A percentile compares a stretch with the other conserved stretches of the same genome.
Evolutionary conservation across 2,329 filamentous ascomycete genomes (phyloP).

Genomic region (Colletotrichum lindemuthianum): DNA sequence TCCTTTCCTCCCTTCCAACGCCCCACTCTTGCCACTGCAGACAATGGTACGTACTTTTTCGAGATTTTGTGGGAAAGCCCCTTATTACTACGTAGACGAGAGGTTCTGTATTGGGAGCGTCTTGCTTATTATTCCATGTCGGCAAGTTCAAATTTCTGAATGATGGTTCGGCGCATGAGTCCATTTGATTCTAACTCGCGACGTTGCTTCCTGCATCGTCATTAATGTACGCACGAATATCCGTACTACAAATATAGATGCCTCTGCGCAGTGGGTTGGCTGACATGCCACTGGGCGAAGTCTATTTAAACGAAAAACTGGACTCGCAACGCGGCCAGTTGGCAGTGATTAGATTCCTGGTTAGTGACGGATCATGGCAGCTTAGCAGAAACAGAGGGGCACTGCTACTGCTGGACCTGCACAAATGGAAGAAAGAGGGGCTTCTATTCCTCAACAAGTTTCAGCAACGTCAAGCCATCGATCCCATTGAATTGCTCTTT

Average conservation of each 20-base stretch:
- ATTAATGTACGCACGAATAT: no score
- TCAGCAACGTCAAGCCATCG: constrained; percentile 21
- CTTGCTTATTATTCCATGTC: no score
- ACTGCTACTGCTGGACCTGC: constrained; percentile 1
- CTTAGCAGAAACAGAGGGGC: not conserved
- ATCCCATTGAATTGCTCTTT: constrained; percentile 23
- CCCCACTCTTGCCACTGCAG: not conserved
- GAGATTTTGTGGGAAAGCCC: constrained; percentile 19
- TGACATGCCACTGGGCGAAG: constrained; percentile 3
- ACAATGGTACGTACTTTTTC: constrained; percentile 11
- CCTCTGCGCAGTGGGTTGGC: not conserved
- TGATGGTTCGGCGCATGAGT: no score
- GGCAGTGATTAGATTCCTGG: not conserved
- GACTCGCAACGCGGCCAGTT: constrained; percentile 7
- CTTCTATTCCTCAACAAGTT: constrained; percentile 31
- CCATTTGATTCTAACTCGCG: no score
- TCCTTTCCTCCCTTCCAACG: constrained; percentile 9
- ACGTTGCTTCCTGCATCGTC: no score
- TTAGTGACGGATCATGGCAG: constrained; percentile 10
- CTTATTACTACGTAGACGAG: not conserved
- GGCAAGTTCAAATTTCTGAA: no score
- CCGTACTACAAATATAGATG: not conserved
- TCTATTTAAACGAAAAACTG: constrained; percentile 16
- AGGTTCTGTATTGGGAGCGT: not conserved
- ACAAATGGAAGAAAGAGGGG: not conserved